Evolutionary conservation across 805 yeast species (phyloP), one percentile per base, ranked within the genome.

Genomic region (Lipomyces sp.): DNA sequence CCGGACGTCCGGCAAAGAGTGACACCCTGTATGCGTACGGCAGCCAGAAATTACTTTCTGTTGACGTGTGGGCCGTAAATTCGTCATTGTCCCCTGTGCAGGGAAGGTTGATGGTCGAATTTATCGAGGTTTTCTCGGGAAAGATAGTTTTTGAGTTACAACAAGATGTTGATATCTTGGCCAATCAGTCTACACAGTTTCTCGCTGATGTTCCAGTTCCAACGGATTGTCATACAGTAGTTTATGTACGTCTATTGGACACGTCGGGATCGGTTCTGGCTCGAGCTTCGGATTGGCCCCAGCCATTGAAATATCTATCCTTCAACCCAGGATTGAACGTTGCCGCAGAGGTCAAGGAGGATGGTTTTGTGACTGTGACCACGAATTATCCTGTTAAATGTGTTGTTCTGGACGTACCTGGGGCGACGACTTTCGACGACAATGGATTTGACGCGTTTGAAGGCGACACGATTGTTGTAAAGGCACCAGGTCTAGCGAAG

Each of bases 381-480:
- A 57, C 82, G 1, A 71, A 78, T 35, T 70, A 70, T 32, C 85
- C 85, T 10, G 78, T 83, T 30, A 84, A 83, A 72, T 85, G 85
- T 3, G 79, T 83, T 10, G 79, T 76, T 59, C 63, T 83, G n/a
- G 62, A 68, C 1, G 64, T 76, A 5, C 77, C 73, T 3, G 73
- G 70, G 53, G 66, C 8, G n/a, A 69, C 8, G n/a, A 69, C 71
- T 33, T 72, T 81, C 35, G 73, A 73, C 8, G 86, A 84, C 67
- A 84, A 84, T 69, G 85, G 85, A 7, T 76, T 84, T 66, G 87
- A 83, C 64, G 65, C 84, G 50, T 80, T 82, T 69, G 85, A 86
- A 0, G 79, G 80, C 8, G 75, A 76, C 11, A 66, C 64, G 3
- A 60, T 60, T 34, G 59, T 62, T n/a, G 29, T 57, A 8, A 35